Evolutionary conservation across 2,329 filamentous ascomycete genomes (phyloP).

Genomic region (Bimuria novae-zelandiae): DNA sequence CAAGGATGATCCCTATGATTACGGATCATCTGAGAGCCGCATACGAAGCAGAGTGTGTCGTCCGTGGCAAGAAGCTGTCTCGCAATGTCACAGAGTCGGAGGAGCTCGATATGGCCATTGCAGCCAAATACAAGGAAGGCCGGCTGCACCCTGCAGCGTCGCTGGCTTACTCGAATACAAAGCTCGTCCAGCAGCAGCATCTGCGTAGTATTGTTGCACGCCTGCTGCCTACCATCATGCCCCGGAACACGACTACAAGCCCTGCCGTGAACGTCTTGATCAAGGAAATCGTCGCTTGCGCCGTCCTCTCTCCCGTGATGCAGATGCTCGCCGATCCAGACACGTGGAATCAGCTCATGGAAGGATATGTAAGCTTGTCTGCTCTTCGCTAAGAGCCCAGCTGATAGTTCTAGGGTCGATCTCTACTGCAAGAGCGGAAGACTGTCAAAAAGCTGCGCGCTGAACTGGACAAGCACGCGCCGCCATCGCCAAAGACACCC

Average conservation of each 20-base stretch:
- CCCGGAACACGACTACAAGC: conserved; percentile 74
- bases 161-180: conserved; percentile 81
- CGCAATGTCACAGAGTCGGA: conserved; percentile 93
- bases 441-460: conserved; percentile 90
- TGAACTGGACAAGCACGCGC: conserved; percentile 91
- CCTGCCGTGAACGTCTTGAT: conserved; percentile 79
- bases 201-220: conserved; percentile 74
- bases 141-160: conserved; percentile 86
- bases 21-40: conserved; percentile 90
- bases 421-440: conserved; percentile 91
- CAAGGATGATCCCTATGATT: conserved; percentile 82
- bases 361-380: conserved; percentile 66
- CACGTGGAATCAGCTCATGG: conserved; percentile 96
- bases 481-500: conserved; percentile 70
- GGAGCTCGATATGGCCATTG: conserved; percentile 92
- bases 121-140: conserved; percentile 88
- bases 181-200: conserved; percentile 85
- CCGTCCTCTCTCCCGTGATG: conserved; percentile 82
- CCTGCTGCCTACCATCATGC: conserved; percentile 75
- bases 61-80: conserved; percentile 86
- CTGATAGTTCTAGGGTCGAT: conserved; percentile 62
- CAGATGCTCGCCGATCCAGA: conserved; percentile 86
- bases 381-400: neutral
- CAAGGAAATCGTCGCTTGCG: conserved; percentile 89
- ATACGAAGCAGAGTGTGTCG: conserved; percentile 82